These are phyloP conservation scores for Linnemannia exigua DNA, from an alignment of 192 early-diverging fungal genomes.

Conservation along the genomic window DNA sequence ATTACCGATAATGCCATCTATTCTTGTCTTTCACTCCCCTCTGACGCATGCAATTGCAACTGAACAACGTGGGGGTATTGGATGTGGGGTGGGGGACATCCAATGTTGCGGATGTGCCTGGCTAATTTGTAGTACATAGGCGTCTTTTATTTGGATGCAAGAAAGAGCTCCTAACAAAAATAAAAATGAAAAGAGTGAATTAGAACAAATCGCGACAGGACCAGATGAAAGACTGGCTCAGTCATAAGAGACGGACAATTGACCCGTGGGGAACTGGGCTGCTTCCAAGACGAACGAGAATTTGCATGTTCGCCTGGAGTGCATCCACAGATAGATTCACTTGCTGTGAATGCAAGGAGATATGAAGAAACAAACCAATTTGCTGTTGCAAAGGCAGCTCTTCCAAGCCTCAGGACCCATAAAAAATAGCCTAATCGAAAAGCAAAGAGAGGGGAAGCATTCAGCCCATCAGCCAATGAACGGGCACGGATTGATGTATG, in stretches of 20 bases:
- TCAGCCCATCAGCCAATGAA: slow-evolving; percentile 5
- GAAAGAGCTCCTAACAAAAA: neutral
- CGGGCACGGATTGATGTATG: too few relatives aligned
- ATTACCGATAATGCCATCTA: too few relatives aligned
- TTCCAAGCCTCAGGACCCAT: neutral
- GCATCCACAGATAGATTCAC: neutral
- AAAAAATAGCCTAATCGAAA: neutral
- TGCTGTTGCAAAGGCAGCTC: too few relatives aligned
- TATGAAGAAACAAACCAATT: too few relatives aligned
- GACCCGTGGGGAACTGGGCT: slow-evolving; percentile 26
- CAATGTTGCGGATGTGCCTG: neutral
- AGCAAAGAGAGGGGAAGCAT: too few relatives aligned
- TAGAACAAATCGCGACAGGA: neutral
- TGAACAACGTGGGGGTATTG: neutral
- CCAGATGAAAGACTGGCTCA: neutral
- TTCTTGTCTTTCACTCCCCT: neutral
- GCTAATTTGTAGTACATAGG: neutral
- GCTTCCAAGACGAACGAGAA: slow-evolving; percentile 37
- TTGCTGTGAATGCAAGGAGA: neutral
- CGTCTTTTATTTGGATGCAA: neutral
- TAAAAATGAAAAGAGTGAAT: neutral
- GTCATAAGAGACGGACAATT: neutral
- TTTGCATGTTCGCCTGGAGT: neutral
- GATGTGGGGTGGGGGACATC: neutral
- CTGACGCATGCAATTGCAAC: neutral